Conservation (phyloP, 257 asterid species). For the Mentha longifolia region DNA sequence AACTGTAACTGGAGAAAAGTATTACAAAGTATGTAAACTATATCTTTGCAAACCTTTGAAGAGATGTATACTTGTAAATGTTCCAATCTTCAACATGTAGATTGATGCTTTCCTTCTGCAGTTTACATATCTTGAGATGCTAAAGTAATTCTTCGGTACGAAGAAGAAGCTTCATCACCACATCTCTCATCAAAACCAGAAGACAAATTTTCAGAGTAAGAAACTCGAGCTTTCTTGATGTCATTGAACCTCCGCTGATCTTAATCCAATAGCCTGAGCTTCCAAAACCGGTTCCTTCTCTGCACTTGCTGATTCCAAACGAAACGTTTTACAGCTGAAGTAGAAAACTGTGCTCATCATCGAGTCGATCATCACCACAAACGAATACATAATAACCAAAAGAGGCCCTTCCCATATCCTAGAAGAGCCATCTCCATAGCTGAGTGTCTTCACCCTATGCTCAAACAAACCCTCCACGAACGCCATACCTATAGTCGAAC, state of each 20-base stretch:
- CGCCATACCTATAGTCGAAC: slow-evolving; percentile 86
- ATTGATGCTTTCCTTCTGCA: slow-evolving; percentile 34
- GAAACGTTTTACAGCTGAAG: slow-evolving; percentile 89
- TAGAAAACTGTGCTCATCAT: slow-evolving; percentile 94
- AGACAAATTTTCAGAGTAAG: too few relatives aligned
- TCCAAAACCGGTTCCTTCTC: slow-evolving; percentile 68
- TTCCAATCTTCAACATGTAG: slow-evolving; percentile 27
- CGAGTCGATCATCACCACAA: slow-evolving; percentile 76
- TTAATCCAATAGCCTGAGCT: slow-evolving; percentile 49
- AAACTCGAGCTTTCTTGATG: too few relatives aligned
- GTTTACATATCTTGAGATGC: slow-evolving; percentile 6
- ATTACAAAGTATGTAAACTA: slow-evolving; percentile 24
- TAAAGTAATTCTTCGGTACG: slow-evolving; percentile 8
- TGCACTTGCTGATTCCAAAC: slow-evolving; percentile 61
- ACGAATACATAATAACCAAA: slow-evolving; percentile 80
- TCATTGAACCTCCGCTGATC: slow-evolving; percentile 47
- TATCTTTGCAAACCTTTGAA: slow-evolving; percentile 30
- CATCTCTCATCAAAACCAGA: background rate
- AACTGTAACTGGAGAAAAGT: slow-evolving; percentile 29
- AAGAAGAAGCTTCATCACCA: slow-evolving; percentile 36
- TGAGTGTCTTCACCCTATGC: slow-evolving; percentile 87
- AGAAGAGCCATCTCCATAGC: slow-evolving; percentile 93
- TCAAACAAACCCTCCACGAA: slow-evolving; percentile 90
- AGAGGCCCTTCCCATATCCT: slow-evolving; percentile 98
- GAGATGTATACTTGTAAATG: slow-evolving; percentile 23